Conservation (phyloP, 441 rosid species). For the Adansonia rubrostipa region DNA sequence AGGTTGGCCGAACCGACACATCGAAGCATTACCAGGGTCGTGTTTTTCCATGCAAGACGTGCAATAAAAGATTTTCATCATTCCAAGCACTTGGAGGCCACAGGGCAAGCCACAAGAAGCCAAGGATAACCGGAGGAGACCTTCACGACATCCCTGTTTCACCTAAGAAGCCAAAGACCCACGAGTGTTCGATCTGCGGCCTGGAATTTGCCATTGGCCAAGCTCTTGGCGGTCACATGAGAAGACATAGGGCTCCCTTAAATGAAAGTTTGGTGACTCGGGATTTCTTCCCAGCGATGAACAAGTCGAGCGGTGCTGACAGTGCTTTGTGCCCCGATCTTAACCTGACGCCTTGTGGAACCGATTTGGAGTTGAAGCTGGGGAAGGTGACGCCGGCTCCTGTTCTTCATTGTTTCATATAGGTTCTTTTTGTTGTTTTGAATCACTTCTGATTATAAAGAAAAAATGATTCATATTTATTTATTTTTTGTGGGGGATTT, state of each 20-base stretch:
- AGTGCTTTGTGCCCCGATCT: constrained; percentile 8
- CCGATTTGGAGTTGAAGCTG: not conserved
- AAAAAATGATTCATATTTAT: not conserved
- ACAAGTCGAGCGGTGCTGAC: not conserved
- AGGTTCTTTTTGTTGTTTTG: not conserved
- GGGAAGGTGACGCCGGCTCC: not conserved
- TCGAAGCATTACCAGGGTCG: constrained; percentile 31
- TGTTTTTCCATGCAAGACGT: constrained; percentile 70
- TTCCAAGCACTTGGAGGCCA: constrained; percentile 84
- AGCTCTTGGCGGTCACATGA: constrained; percentile 12
- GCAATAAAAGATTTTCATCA: constrained; percentile 60
- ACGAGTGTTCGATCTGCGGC: constrained; percentile 10
- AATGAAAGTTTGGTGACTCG: not conserved
- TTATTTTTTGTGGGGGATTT: not conserved
- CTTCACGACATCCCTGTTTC: not conserved
- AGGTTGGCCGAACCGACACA: constrained; percentile 46
- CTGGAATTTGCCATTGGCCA: not conserved
- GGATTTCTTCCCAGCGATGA: not conserved
- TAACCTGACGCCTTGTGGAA: not conserved
- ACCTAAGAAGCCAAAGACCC: constrained; percentile 1
- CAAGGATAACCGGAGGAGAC: constrained; percentile 26
- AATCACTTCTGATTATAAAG: not conserved
- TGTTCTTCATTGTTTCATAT: constrained; percentile 1
- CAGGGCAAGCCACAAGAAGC: constrained; percentile 69
- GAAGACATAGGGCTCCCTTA: not conserved